Conservation (phyloP, 345 rosid genomes). For the Arabidopsis suecica region DNA sequence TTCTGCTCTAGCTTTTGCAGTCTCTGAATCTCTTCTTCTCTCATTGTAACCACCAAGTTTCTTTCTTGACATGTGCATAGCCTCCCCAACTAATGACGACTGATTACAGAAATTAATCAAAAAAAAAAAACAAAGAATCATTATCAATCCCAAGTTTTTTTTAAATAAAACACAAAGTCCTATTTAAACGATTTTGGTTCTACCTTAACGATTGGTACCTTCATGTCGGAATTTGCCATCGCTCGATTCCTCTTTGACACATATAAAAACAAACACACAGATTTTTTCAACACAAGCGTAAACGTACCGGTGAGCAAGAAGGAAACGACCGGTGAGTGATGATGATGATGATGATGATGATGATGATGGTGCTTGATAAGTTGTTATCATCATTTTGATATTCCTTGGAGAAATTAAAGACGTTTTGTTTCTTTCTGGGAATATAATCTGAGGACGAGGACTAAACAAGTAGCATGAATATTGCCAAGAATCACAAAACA, state of each 20-base stretch:
- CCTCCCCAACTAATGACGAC: slow-evolving; percentile 54
- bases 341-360: neutral
- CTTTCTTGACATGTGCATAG: slow-evolving; percentile 53
- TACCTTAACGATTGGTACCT: slow-evolving; percentile 53
- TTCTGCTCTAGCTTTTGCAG: slow-evolving; percentile 51
- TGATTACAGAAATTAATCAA: slow-evolving; percentile 31
- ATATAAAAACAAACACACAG: neutral
- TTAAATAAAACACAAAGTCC: no score
- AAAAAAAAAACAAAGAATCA: neutral
- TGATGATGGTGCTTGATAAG: neutral
- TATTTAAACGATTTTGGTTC: neutral
- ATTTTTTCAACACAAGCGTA: neutral
- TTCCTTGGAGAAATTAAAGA: slow-evolving; percentile 16
- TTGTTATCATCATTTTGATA: slow-evolving; percentile 13
- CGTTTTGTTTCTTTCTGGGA: slow-evolving; percentile 17
- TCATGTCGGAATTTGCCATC: slow-evolving; percentile 45
- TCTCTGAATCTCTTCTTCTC: slow-evolving; percentile 53
- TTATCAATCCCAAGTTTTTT: neutral
- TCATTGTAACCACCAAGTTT: slow-evolving; percentile 51
- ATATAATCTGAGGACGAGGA: slow-evolving; percentile 17
- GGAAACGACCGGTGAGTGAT: slow-evolving; percentile 1
- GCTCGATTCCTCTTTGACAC: slow-evolving; percentile 36
- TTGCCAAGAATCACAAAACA: neutral
- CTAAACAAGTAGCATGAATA: slow-evolving; percentile 2
- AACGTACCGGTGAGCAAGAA: neutral